phyloP scores from a whole-genome alignment of 805 yeast genomes.

The Wickerhamomyces subpelliculosus region DNA sequence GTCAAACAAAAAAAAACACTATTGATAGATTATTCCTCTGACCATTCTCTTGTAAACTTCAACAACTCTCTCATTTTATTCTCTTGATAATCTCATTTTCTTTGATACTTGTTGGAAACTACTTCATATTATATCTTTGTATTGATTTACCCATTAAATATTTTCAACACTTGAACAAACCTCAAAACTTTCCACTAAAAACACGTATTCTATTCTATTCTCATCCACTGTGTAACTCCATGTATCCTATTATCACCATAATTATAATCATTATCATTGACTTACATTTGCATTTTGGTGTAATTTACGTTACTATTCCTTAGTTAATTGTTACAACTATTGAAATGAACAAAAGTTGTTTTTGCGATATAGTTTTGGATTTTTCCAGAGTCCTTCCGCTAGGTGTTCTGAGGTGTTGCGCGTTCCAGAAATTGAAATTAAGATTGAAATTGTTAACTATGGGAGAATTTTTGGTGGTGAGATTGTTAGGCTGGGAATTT shows the following conservation, averaged over 20 bases:
- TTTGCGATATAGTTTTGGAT: background rate
- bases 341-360: background rate
- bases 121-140: background rate
- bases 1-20: no score
- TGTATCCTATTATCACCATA: background rate
- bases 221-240: no score
- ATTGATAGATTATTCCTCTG: no score
- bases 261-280: constrained; percentile 2
- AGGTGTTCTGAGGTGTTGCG: no score
- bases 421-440: no score
- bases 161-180: no score
- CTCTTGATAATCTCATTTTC: no score
- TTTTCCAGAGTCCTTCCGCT: background rate
- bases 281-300: constrained; percentile 41
- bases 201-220: no score
- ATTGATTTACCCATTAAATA: background rate
- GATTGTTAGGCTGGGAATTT: no score
- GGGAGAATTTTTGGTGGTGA: background rate
- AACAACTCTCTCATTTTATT: background rate
- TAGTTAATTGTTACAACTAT: constrained; percentile 10
- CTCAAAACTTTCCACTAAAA: no score
- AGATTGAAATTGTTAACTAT: no score
- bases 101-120: background rate
- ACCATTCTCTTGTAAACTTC: no score
- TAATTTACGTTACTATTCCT: constrained; percentile 16